These are phyloP conservation scores for Petunia axillaris DNA, from an alignment of 257 asterid species.

Conservation along the genomic window DNA sequence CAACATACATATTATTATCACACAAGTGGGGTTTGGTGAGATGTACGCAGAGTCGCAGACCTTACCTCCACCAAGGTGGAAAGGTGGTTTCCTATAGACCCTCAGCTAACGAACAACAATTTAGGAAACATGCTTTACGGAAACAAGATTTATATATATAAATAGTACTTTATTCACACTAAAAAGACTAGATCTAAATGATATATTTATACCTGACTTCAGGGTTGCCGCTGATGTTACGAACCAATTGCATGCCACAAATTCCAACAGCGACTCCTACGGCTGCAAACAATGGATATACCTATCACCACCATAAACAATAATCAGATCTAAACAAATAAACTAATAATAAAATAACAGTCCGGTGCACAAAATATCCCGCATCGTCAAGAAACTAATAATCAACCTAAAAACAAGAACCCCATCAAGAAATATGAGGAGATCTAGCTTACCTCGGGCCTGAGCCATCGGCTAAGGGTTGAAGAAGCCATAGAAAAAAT, in stretches of 20 bases:
- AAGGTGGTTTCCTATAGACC: too few relatives aligned
- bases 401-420: background rate
- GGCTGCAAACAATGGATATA: slow-evolving; percentile 82
- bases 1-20: too few relatives aligned
- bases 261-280: slow-evolving; percentile 88
- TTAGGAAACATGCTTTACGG: too few relatives aligned
- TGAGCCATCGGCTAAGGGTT: slow-evolving; percentile 72
- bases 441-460: slow-evolving; percentile 74
- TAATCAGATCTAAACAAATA: slow-evolving; percentile 37
- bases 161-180: too few relatives aligned
- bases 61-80: too few relatives aligned
- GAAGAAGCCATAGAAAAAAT: slow-evolving; percentile 57
- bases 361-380: too few relatives aligned
- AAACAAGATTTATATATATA: too few relatives aligned
- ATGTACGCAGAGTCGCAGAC: too few relatives aligned
- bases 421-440: slow-evolving; percentile 4
- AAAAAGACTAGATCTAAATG: too few relatives aligned
- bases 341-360: too few relatives aligned
- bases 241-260: slow-evolving; percentile 87
- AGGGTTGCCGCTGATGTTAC: slow-evolving; percentile 73
- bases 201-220: slow-evolving; percentile 75
- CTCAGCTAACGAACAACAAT: too few relatives aligned
- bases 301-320: slow-evolving; percentile 45
- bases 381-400: background rate
- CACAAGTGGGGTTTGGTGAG: too few relatives aligned